Conservation (phyloP, 2,329 filamentous ascomycete genomes). For the Amylocarpus encephaloides region DNA sequence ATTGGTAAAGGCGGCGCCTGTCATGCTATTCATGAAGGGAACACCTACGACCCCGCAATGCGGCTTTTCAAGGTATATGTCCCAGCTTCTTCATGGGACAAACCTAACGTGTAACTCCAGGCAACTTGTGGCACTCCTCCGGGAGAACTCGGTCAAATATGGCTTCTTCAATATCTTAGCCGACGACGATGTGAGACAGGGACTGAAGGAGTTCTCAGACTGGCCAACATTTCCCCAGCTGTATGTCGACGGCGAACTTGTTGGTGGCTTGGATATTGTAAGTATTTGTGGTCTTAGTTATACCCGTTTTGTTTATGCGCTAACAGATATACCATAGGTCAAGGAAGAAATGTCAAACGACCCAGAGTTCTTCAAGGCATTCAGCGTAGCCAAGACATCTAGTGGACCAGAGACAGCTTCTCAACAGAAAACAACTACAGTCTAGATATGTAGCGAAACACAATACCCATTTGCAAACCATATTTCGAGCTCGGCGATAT, state of each 20-base stretch:
- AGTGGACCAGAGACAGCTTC: not conserved
- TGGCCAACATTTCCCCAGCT: conserved; percentile 98
- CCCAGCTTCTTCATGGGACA: not conserved
- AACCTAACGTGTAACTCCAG: conserved; percentile 34
- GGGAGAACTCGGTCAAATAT: conserved; percentile 89
- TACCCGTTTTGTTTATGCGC: not conserved
- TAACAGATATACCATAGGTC: conserved; percentile 48
- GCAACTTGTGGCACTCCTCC: conserved; percentile 77
- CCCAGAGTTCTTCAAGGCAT: conserved; percentile 73
- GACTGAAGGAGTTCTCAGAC: conserved; percentile 93
- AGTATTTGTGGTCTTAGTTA: conserved; percentile 35
- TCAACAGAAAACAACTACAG: conserved; percentile 6
- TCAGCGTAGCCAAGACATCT: conserved; percentile 42
- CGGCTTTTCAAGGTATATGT: conserved; percentile 61
- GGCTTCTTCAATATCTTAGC: conserved; percentile 99
- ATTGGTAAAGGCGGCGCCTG: conserved; percentile 88
- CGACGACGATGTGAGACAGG: conserved; percentile 94
- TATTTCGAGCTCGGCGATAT: too few relatives aligned
- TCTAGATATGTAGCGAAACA: not conserved
- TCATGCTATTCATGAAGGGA: conserved; percentile 99
- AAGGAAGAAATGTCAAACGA: conserved; percentile 89
- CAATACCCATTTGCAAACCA: not conserved
- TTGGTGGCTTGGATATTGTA: conserved; percentile 94
- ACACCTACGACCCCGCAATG: conserved; percentile 82
- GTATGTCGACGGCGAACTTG: conserved; percentile 83